These are phyloP conservation scores for Pistacia atlantica DNA, from an alignment of 345 rosid species.

Conservation along the genomic window DNA sequence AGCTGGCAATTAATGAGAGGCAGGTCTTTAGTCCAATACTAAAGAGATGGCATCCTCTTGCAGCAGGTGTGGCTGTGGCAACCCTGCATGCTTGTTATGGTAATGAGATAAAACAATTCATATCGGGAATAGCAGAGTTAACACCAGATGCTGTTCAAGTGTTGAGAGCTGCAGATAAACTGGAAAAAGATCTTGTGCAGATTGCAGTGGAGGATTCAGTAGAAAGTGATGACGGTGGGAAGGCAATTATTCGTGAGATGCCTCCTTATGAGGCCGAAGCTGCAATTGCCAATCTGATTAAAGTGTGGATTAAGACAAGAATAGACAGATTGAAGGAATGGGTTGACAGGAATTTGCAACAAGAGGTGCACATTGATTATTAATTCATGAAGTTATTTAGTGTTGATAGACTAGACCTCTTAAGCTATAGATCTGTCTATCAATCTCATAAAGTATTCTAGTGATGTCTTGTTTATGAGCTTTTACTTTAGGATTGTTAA, in stretches of 20 bases:
- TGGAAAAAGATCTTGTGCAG: conserved; percentile 97
- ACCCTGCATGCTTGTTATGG: conserved; percentile 95
- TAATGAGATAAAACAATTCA: conserved; percentile 89
- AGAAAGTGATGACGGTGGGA: conserved; percentile 98
- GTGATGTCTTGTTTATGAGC: not conserved
- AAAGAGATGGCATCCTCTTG: conserved; percentile 97
- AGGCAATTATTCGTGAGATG: conserved; percentile 97
- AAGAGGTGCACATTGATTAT: conserved; percentile 58
- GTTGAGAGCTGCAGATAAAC: conserved; percentile 90
- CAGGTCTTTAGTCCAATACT: conserved; percentile 83
- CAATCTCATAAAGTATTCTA: not conserved
- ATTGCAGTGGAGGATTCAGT: conserved; percentile 98
- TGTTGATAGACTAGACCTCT: not conserved
- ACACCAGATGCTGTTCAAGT: conserved; percentile 93
- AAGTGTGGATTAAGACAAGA: conserved; percentile 78
- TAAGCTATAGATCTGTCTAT: not conserved
- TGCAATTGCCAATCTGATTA: conserved; percentile 86
- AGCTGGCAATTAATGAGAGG: conserved; percentile 79
- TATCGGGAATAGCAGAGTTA: conserved; percentile 71
- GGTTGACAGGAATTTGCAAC: conserved; percentile 88
- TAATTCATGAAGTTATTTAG: not conserved
- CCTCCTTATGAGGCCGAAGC: conserved; percentile 97
- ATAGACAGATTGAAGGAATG: conserved; percentile 86
- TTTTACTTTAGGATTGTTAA: not conserved
- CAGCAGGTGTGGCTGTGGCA: conserved; percentile 98